These are phyloP conservation scores for Cephalotrichum gorgonifer DNA, from an alignment of 2,329 filamentous ascomycete genomes.

Conservation along the genomic window DNA sequence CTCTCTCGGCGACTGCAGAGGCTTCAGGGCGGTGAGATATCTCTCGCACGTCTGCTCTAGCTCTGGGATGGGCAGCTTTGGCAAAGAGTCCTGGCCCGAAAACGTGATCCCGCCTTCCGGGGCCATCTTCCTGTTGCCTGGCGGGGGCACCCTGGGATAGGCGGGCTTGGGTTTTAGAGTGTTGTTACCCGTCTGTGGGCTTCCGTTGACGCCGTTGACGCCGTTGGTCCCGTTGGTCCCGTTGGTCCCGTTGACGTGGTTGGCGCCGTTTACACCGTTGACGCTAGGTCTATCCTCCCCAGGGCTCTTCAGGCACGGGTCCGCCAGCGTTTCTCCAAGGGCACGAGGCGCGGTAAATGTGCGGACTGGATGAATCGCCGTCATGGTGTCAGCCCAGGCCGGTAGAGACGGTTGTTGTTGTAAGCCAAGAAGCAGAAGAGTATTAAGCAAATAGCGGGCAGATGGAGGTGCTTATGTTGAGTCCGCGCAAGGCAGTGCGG, in stretches of 20 bases:
- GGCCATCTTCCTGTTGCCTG: slow-evolving; percentile 14
- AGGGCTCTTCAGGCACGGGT: slow-evolving; percentile 13
- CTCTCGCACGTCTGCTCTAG: slow-evolving; percentile 67
- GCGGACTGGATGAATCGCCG: slow-evolving; percentile 26
- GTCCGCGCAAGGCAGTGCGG: slow-evolving; percentile 75
- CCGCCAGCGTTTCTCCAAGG: slow-evolving; percentile 57
- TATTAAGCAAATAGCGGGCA: slow-evolving; percentile 62
- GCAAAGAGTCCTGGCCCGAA: slow-evolving; percentile 75
- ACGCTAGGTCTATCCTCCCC: neutral
- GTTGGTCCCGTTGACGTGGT: neutral
- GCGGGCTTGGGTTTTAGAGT: neutral
- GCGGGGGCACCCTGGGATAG: neutral
- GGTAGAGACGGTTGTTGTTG: neutral
- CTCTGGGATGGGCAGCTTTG: slow-evolving; percentile 87
- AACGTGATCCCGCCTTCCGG: slow-evolving; percentile 63
- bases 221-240: neutral
- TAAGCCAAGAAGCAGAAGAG: neutral
- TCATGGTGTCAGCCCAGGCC: slow-evolving; percentile 13
- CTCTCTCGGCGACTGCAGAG: slow-evolving; percentile 71
- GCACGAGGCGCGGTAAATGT: slow-evolving; percentile 55
- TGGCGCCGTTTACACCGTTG: slow-evolving; percentile 1
- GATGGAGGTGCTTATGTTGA: slow-evolving; percentile 72
- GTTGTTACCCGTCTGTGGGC: no score
- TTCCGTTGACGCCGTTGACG: slow-evolving; percentile 1
- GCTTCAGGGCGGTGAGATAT: slow-evolving; percentile 70